Base-by-base conservation (phyloP, 176 grass and related monocot species). In the Ensete glaucum region DNA sequence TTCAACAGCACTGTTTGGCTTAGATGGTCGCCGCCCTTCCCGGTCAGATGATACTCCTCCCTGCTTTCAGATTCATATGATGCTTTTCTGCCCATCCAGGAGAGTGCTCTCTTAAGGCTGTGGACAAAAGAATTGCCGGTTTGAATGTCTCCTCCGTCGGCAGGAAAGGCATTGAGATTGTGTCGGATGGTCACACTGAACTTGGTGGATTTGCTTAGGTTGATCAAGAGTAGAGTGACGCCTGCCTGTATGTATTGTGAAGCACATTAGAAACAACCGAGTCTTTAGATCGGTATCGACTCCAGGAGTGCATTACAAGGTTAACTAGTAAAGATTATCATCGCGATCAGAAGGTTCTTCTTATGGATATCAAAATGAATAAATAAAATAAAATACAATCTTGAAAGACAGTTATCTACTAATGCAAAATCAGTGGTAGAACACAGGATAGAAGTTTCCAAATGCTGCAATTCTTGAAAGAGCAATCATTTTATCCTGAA, bases 31-130 rank as follows among this genome's bases (percentile, higher is more conserved):
- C 80, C 78, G 11, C 85, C 91, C 54, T 91, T 83, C 0, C 82
- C 85, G 0, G 85, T 88, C 73, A 95, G 78, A 85, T 85, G 91
- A 80, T 99, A 99, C 50, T 95, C 96, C 67, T 95, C 90, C 82
- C 96, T 91, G 72, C 68, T 91, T 49, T 82, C 67, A 14, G 74
- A 59, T 8, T 86, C 84, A 6, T 87, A 83, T 0, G 91, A 91
- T 48, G 90, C 80, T 82, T 87, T 93, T 73, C 85, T 90, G 48
- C 93, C 93, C 0, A 90, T 74, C 90, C 90, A 92, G 26, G 79
- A 97, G 54, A 90, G 85, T 0, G 87, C 88, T 74, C 81, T 85
- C 63, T 90, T 88, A 12, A 96, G 52, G 48, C 77, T 62, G 79
- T 85, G 72, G 55, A 94, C 74, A 52, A 94, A 77, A 9, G 78